Evolutionary conservation across 495 filamentous ascomycete species (phyloP).

Genomic region (Cryomyces antarcticus): DNA sequence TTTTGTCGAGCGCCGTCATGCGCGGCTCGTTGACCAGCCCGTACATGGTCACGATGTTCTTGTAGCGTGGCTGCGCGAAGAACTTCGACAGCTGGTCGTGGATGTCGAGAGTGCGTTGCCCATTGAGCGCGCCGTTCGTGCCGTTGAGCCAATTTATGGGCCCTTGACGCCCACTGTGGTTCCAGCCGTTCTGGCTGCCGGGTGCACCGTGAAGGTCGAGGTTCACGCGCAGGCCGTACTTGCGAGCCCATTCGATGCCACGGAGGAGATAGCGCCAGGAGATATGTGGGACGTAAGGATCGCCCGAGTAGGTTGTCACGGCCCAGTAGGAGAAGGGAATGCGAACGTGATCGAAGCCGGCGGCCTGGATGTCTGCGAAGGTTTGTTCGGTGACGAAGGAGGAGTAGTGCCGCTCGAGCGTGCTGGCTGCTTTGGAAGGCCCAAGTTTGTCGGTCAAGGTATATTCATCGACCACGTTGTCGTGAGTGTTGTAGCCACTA

Average conservation of each 20-base stretch:
- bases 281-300: slow-evolving; percentile 73
- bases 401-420: slow-evolving; percentile 77
- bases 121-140: slow-evolving; percentile 21
- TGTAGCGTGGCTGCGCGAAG: slow-evolving; percentile 23
- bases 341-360: slow-evolving; percentile 88
- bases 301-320: slow-evolving; percentile 61
- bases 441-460: slow-evolving; percentile 57
- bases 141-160: slow-evolving; percentile 30
- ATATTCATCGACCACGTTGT: slow-evolving; percentile 71
- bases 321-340: slow-evolving; percentile 96
- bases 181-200: slow-evolving; percentile 67
- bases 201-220: slow-evolving; percentile 78
- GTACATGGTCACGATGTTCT: slow-evolving; percentile 23
- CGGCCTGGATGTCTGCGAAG: slow-evolving; percentile 64
- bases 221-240: slow-evolving; percentile 83
- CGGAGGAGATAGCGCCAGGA: slow-evolving; percentile 90
- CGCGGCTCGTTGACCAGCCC: slow-evolving; percentile 24
- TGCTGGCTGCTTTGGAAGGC: slow-evolving; percentile 30
- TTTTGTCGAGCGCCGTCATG: slow-evolving; percentile 23
- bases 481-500: slow-evolving; percentile 32
- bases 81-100: slow-evolving; percentile 21
- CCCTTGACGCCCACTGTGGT: slow-evolving; percentile 52
- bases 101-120: slow-evolving; percentile 20
- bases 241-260: slow-evolving; percentile 80
- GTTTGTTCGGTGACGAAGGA: slow-evolving; percentile 66